Conservation (phyloP, 2,329 filamentous ascomycete genomes). For the Elsinoe australis region DNA sequence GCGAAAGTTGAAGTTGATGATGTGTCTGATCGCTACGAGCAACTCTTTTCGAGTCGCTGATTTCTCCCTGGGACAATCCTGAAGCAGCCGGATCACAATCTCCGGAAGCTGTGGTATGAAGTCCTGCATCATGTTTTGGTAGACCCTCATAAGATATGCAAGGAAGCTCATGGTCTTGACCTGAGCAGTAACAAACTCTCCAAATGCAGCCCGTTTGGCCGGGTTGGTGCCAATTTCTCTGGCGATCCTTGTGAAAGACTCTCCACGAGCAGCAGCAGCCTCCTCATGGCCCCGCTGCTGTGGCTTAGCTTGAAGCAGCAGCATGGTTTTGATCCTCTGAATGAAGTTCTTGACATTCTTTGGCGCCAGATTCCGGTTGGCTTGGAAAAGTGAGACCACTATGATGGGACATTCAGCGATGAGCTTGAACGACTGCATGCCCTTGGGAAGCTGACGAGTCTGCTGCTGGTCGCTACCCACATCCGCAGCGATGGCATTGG, state of each 20-base stretch:
- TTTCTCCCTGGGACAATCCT: conserved; percentile 92
- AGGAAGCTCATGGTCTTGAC: conserved; percentile 99
- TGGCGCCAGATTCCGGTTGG: conserved; percentile 70
- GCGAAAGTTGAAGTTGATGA: conserved; percentile 97
- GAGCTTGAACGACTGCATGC: conserved; percentile 99
- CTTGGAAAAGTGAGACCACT: conserved; percentile 95
- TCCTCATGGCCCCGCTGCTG: conserved; percentile 88
- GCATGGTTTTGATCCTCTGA: conserved; percentile 82
- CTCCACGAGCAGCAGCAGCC: conserved; percentile 65
- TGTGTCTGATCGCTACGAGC: conserved; percentile 90
- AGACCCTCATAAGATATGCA: conserved; percentile 83
- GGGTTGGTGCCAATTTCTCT: conserved; percentile 56
- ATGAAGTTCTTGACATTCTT: conserved; percentile 88
- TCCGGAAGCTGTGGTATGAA: conserved; percentile 79
- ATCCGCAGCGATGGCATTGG: conserved; percentile 52
- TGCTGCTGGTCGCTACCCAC: conserved; percentile 77
- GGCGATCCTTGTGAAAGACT: conserved; percentile 86
- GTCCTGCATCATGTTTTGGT: conserved; percentile 77
- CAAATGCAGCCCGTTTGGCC: conserved; percentile 86
- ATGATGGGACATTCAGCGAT: conserved; percentile 97
- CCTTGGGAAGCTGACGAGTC: conserved; percentile 71
- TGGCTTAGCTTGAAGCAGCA: conserved; percentile 81
- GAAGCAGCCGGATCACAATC: conserved; percentile 81
- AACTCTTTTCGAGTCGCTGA: conserved; percentile 90
- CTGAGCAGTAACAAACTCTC: conserved; percentile 94